Evolutionary conservation across 2,329 filamentous ascomycete genomes (phyloP).

Genomic region (Cercospora sesami): DNA sequence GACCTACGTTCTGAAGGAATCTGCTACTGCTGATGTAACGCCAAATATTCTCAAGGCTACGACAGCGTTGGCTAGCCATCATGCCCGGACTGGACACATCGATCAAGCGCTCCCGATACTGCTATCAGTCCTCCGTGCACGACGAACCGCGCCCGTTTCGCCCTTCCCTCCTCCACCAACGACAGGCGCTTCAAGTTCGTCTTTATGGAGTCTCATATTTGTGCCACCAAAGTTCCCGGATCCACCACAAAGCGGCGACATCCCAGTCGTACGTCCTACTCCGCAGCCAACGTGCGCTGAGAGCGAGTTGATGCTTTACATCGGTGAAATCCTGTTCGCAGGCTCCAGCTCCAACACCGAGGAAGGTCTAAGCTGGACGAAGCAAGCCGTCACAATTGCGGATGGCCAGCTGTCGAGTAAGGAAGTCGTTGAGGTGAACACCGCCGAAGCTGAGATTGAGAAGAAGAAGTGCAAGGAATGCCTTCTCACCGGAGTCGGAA

Average conservation of each 20-base stretch:
- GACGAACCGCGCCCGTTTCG: constrained; percentile 58
- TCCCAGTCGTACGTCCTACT: constrained; percentile 61
- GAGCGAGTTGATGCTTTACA: constrained; percentile 81
- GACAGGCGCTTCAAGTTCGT: constrained; percentile 30
- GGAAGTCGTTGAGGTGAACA: constrained; percentile 25
- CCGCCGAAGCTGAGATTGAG: constrained; percentile 20
- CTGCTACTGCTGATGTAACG: constrained; percentile 53
- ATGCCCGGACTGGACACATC: constrained; percentile 68
- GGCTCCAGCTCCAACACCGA: constrained; percentile 48
- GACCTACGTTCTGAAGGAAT: constrained; percentile 55
- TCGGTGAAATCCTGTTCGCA: constrained; percentile 88
- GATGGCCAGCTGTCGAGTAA: constrained; percentile 53
- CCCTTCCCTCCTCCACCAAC: constrained; percentile 36
- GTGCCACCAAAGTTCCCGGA: constrained; percentile 60
- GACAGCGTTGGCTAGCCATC: constrained; percentile 76
- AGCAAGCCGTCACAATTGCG: constrained; percentile 79
- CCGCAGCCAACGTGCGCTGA: constrained; percentile 71
- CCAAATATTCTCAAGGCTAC: constrained; percentile 73
- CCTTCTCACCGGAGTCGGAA: constrained; percentile 70
- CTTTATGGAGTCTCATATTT: constrained; percentile 34
- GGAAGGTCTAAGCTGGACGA: constrained; percentile 83
- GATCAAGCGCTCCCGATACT: constrained; percentile 76
- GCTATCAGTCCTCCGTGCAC: constrained; percentile 77
- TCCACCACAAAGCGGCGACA: constrained; percentile 68
- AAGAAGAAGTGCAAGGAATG: constrained; percentile 69